Base-by-base conservation (phyloP, 352 stramenopile genomes). In the Phytophthora podocarpi region DNA sequence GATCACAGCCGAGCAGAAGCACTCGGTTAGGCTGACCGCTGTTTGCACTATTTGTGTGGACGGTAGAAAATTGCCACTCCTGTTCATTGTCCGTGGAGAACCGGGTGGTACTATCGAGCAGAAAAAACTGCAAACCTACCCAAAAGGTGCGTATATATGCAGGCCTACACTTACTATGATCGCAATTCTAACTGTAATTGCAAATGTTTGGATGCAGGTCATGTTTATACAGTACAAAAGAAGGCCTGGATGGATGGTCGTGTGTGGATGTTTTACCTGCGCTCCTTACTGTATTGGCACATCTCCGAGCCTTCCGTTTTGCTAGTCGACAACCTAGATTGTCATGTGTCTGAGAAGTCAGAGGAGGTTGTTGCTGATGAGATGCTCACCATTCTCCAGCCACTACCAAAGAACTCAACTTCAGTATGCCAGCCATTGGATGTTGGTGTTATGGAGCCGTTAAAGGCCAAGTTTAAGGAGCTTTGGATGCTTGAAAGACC, bases 191-290 rank as follows among this genome's bases (percentile, higher is more conserved):
- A n/a, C n/a, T n/a, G n/a, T n/a, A n/a, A n/a, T n/a, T n/a, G n/a
- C n/a, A n/a, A n/a, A n/a, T n/a, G n/a, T n/a, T n/a, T n/a, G n/a
- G n/a, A n/a, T 43, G 15, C 28, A 61, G 41, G 47, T 0, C 34
- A 67, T 35, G 31, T 51, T 18, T 67, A 45, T 35, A 51, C 41
- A n/a, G 41, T 67, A 31, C 58, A 67, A 16, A 53, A 26, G 8
- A 67, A 67, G 24, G 41, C 49, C 7, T 61, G 32, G 41, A 67
- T 67, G 41, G 58, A 61, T 31, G 12, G 2, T 12, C 58, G 37
- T 3, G 37, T 64, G 11, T 53, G 41, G 26, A n/a, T 24, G 2
- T 61, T 61, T 26, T 67, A 67, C n/a, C 27, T 61, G 10, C 41
- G 32, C 2, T 67, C 58, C 3, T 28, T 67, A 20, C 35, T 61